Conservation (phyloP, 1,284 basidiomycete species). For the Prillingera fragicola region DNA sequence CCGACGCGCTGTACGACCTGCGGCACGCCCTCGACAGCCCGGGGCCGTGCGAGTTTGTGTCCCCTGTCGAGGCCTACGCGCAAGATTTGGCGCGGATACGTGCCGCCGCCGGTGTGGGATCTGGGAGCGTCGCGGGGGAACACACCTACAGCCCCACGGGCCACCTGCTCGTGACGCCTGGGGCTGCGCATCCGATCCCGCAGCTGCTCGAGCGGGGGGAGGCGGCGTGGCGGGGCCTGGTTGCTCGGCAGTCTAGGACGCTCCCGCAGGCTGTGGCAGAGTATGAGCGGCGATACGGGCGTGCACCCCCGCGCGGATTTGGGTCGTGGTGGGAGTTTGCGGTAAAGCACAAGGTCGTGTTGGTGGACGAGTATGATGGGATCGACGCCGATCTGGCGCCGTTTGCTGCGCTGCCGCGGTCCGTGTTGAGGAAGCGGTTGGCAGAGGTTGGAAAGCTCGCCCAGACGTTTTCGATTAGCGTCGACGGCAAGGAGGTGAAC, state of each 20-base stretch:
- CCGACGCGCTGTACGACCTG: too few species aligned
- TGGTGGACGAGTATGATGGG: conserved; percentile 85
- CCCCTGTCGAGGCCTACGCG: conserved; percentile 39
- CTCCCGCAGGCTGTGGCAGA: conserved; percentile 66
- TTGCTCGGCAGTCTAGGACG: conserved; percentile 67
- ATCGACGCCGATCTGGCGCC: conserved; percentile 72
- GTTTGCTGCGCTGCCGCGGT: conserved; percentile 66
- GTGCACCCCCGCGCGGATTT: conserved; percentile 78
- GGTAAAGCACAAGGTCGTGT: conserved; percentile 60
- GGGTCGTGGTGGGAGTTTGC: conserved; percentile 84
- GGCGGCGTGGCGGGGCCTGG: conserved; percentile 58
- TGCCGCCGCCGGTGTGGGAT: too few species aligned
- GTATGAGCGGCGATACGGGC: conserved; percentile 67
- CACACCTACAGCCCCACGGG: conserved; percentile 42
- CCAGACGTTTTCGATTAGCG: conserved; percentile 41
- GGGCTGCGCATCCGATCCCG: conserved; percentile 65
- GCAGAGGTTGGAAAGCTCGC: conserved; percentile 49
- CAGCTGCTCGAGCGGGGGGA: conserved; percentile 72
- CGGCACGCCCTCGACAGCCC: too few species aligned
- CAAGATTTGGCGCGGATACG: conserved; percentile 33
- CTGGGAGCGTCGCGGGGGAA: too few species aligned
- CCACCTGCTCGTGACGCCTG: conserved; percentile 34
- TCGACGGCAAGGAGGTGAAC: conserved; percentile 24
- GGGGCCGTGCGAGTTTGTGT: conserved; percentile 40
- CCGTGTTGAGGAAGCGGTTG: conserved; percentile 64